Base-by-base conservation (phyloP, 1,284 basidiomycete genomes). In the Fomitopsis betulina region DNA sequence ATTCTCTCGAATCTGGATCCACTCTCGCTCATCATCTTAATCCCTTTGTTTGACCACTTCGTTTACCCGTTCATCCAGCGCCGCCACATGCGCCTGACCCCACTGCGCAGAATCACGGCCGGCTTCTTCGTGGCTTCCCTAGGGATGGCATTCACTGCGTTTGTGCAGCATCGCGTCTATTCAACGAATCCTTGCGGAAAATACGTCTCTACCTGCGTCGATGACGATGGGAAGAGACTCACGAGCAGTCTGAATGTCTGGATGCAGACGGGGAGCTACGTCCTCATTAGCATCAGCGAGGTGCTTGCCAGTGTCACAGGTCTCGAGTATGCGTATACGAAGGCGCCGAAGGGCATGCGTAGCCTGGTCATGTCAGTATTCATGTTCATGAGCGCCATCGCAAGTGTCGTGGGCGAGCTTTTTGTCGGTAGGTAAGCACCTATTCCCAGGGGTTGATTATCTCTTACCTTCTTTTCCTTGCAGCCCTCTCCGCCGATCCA, bases 261-360 rank as follows among this genome's bases (percentile, higher is more conserved):
- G 90, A 84, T 87, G 56, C 87, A 90, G 68, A 81, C 81, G 12
- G 86, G 83, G 64, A 77, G 85, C 25, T 89, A 35, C 49, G n/a
- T 51, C 2, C 49, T 51, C 49, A 88, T 69, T 21, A 37, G 49
- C 32, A 35, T 51, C 17, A 51, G 49, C 32, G 71, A 91, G 76
- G 93, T 96, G 68, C 82, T 96, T 55, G 91, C 92, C 21, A 38
- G 88, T 10, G 91, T 96, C 72, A 94, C 92, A 0, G 87, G 87
- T 10, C 78, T 90, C 63, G 93, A 96, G 72, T 94, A 94, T 70
- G 93, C 92, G 19, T 94, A 91, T 77, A 93, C 89, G 59, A 94
- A 92, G 70, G 87, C 88, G 15, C 89, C 90, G 10, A 84, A 79
- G 73, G 89, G 89, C 72, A 91, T 92, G 90, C 82, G 83, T 25